Percentiles rank a stretch among this genome's conserved stretches.
phyloP scores from a whole-genome alignment of 2,329 filamentous ascomycete species.

The Fusarium redolens region DNA sequence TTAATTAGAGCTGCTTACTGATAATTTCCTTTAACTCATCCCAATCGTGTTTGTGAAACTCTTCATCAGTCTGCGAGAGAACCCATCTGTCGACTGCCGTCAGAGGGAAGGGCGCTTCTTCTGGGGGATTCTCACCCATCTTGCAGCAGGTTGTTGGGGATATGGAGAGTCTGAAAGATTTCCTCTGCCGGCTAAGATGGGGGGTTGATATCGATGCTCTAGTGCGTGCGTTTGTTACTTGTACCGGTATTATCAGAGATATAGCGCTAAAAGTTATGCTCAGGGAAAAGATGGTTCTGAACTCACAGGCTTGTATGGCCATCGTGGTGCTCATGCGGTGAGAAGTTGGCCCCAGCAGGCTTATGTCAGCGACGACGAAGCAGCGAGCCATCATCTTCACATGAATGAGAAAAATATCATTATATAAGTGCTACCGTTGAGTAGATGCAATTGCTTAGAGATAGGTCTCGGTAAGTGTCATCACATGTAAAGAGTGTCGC shows the following conservation, averaged over 20 bases:
- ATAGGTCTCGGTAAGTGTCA: neutral
- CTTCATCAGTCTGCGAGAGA: slow-evolving; percentile 73
- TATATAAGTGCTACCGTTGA: neutral
- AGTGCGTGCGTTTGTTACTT: neutral
- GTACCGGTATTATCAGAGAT: neutral
- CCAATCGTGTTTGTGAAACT: slow-evolving; percentile 80
- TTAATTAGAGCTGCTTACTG: slow-evolving; percentile 54
- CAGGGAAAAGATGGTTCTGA: neutral
- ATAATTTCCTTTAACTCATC: slow-evolving; percentile 76
- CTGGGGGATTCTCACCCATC: slow-evolving; percentile 55
- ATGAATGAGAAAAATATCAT: neutral
- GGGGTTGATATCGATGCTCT: neutral
- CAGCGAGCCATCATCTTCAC: slow-evolving; percentile 2
- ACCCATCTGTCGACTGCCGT: slow-evolving; percentile 69
- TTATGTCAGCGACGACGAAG: slow-evolving; percentile 35
- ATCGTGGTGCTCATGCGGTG: slow-evolving; percentile 29
- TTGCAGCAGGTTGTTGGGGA: slow-evolving; percentile 14
- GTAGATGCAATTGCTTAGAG: neutral
- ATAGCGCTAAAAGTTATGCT: neutral
- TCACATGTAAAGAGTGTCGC: slow-evolving; percentile 26
- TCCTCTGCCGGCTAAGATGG: neutral
- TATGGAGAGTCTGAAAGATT: neutral
- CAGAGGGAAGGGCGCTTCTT: slow-evolving; percentile 67
- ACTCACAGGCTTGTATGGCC: slow-evolving; percentile 14
- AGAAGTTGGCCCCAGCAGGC: slow-evolving; percentile 21